Base-by-base conservation (phyloP, 2,329 filamentous ascomycete genomes). In the Colletotrichum costaricense region DNA sequence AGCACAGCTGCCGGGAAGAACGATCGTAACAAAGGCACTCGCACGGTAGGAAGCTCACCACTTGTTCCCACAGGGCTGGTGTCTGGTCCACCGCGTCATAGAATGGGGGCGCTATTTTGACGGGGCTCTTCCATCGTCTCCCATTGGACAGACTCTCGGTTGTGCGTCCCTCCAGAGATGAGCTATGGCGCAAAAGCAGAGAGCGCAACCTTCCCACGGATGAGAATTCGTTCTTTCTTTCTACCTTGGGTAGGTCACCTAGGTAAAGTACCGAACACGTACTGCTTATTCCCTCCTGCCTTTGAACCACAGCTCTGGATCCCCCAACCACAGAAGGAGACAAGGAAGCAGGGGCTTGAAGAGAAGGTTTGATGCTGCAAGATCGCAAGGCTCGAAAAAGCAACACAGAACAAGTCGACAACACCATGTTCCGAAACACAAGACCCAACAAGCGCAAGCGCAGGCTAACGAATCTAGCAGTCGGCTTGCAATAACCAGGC, bases 81-180 rank as follows among this genome's bases (percentile, higher is more conserved):
- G 54, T 26, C 16, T 24, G 46, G 26, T 72, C 62, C 19, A 63
- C 38, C 28, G 71, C 71, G 71, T 73, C 71, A 73, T 67, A 72
- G 71, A 35, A 62, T 46, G 62, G 58, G 66, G 33, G 66, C 42
- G 66, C 63, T 65, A 54, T 59, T 73, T 64, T 59, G 66, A 54
- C 46, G n/a, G 65, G 70, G 59, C 65, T 59, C 54, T 59, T 26
- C 46, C 7, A 24, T 24, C 11, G 12, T 16, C 42, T 65, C 59
- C 64, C 38, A 73, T 24, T 73, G 70, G 70, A 22, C 57, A 28
- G 19, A 5, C 4, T 19, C 30, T 49, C 69, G 54, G 54, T 16
- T 68, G 69, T 59, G 66, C 59, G 55, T 46, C 54, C 68, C 62
- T 35, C 54, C 56, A 33, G 54, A 73, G 54, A 60, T 63, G 62